Conservation (phyloP, 202 grass and related monocot genomes). For the Carex arenaria region DNA sequence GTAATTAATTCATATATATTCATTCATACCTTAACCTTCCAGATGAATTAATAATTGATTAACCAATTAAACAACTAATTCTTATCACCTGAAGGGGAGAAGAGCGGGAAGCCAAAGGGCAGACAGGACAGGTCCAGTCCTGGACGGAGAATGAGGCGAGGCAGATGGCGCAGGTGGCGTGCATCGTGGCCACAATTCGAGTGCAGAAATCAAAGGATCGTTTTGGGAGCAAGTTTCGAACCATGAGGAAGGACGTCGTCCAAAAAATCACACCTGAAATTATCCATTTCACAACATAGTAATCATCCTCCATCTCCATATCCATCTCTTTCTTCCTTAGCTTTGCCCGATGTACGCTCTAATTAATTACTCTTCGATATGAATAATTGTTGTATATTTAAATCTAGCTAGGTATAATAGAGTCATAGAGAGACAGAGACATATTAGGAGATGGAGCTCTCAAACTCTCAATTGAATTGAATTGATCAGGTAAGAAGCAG, state of each 20-base stretch:
- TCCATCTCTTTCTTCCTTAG: not conserved
- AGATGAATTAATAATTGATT: no score
- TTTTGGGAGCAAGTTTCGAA: slow-evolving; percentile 41
- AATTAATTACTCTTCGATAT: no score
- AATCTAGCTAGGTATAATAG: no score
- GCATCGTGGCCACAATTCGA: slow-evolving; percentile 61
- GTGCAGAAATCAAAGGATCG: slow-evolving; percentile 75
- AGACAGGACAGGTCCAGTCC: slow-evolving; percentile 64
- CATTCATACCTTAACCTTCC: no score
- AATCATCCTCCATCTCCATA: not conserved
- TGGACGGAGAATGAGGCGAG: slow-evolving; percentile 60
- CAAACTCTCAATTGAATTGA: not conserved
- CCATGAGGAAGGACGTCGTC: slow-evolving; percentile 51
- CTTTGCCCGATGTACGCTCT: no score
- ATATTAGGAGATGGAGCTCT: not conserved
- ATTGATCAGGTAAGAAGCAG: not conserved
- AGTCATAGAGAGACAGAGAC: not conserved
- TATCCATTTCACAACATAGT: slow-evolving; percentile 39
- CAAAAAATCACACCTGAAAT: slow-evolving; percentile 53
- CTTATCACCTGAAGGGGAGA: slow-evolving; percentile 39
- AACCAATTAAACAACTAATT: no score
- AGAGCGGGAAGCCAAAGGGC: slow-evolving; percentile 60
- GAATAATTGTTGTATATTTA: no score
- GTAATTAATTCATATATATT: not conserved
- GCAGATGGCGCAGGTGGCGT: slow-evolving; percentile 56